Evolutionary conservation across 768 basidiomycete genomes (phyloP), one percentile per base, ranked within the genome.

Genomic region (Suillus occidentalis): DNA sequence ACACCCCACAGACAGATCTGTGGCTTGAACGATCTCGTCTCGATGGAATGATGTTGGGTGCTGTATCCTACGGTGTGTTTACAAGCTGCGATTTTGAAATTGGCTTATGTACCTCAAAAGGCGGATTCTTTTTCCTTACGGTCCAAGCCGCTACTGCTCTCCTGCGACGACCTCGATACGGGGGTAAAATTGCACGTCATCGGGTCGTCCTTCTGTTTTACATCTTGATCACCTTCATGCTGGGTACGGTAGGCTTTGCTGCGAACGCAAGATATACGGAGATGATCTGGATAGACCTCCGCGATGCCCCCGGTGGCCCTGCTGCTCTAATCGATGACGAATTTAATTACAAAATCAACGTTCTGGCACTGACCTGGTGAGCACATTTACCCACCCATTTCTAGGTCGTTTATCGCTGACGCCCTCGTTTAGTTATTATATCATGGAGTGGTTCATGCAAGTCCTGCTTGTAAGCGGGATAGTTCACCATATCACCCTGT

Each of bases 1-100:
- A 67, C 6, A 69, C 71, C 28, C 67, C 68, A 1, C 6, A 63
- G 18, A 69, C 72, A 9, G 47, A 72, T 40, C 36, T 76, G 25
- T 75, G 71, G 73, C 63, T 74, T 14, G 74, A 75, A 55, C 56
- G 71, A 59, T 76, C 73, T 1, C 70, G 67, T 50, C 72, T 73
- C 7, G 63, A 64, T 57, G 75, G 73, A 8, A 69, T 71, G 63
- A 18, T 69, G 0, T 65, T 72, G n/a, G 20, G 61, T 1, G 69
- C 56, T 40, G 69, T 68, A 31, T 73, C 73, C 6, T 75, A 72
- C 1, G 73, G 75, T 66, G 47, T 34, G 67, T n/a, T 31, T 20
- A 55, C 28, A 34, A 6, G 12, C n/a, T 42, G 12, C 53, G 16
- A 14, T 34, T 2, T 28, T 9, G 31, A 13, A 31, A 37, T 37